These are phyloP conservation scores for Lagerstroemia fauriei DNA, from an alignment of 441 rosid species.

Conservation along the genomic window DNA sequence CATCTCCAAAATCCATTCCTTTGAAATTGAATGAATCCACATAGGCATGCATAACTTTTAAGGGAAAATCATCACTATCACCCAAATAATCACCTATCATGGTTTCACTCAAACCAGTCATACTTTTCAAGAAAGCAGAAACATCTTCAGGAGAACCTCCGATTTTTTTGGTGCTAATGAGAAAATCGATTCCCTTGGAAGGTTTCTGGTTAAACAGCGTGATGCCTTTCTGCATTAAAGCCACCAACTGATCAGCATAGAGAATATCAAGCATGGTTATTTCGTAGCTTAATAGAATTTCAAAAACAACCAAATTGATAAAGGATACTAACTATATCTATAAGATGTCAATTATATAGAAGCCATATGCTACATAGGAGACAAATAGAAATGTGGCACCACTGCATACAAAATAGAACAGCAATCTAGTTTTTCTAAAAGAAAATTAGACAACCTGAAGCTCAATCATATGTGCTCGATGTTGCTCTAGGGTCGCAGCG, in stretches of 20 bases:
- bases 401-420: neutral
- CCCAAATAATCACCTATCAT: conserved; percentile 96
- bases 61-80: conserved; percentile 88
- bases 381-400: neutral
- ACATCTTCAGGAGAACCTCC: conserved; percentile 84
- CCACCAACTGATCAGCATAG: conserved; percentile 40
- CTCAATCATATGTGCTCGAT: conserved; percentile 90
- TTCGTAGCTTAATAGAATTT: neutral
- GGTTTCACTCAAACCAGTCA: conserved; percentile 74
- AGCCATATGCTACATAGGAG: neutral
- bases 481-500: conserved; percentile 87
- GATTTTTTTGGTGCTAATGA: conserved; percentile 65
- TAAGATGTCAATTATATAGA: neutral
- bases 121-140: conserved; percentile 69
- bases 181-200: conserved; percentile 89
- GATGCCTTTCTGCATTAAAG: conserved; percentile 82
- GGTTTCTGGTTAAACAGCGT: conserved; percentile 87
- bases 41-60: conserved; percentile 96
- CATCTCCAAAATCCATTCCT: conserved; percentile 85
- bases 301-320: neutral
- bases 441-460: conserved; percentile 65
- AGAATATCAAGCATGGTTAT: conserved; percentile 9
- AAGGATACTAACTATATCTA: neutral
- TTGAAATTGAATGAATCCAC: conserved; percentile 92
- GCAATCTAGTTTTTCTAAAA: neutral